A percentile compares a stretch with the other conserved stretches of the same genome.
These are phyloP conservation scores for Nakaseomyces uthaithaninus DNA, from an alignment of 1,139 yeast genomes.

Conservation along the genomic window DNA sequence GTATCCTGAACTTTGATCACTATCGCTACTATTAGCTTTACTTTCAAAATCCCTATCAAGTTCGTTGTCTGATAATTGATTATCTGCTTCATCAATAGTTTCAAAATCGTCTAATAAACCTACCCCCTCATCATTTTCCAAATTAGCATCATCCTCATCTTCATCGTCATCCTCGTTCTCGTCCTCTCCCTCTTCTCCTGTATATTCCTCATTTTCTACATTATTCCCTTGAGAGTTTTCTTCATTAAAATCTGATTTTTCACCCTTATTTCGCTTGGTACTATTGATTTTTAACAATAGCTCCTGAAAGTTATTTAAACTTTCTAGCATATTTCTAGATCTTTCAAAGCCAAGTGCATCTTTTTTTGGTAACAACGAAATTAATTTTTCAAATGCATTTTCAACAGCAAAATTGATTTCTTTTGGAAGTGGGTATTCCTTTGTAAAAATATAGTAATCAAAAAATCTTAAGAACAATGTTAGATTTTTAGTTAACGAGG, in stretches of 20 bases:
- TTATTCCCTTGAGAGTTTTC: constrained; percentile 7
- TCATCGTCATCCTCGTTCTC: constrained; percentile 16
- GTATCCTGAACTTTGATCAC: constrained; percentile 17
- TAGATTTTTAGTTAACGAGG: constrained; percentile 30
- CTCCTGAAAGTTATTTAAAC: constrained; percentile 36
- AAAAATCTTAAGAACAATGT: constrained; percentile 50
- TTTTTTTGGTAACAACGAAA: constrained; percentile 4
- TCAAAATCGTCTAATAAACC: constrained; percentile 22
- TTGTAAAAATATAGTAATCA: constrained; percentile 67
- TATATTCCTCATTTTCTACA: constrained; percentile 13
- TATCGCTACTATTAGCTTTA: constrained; percentile 7
- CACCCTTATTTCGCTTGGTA: not conserved
- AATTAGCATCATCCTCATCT: constrained; percentile 20
- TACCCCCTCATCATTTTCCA: constrained; percentile 18
- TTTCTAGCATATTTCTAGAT: constrained; percentile 38
- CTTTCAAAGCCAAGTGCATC: constrained; percentile 34
- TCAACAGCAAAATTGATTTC: constrained; percentile 52
- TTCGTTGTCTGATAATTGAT: constrained; percentile 14
- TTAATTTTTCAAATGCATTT: constrained; percentile 36
- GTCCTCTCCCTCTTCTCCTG: constrained; percentile 13
- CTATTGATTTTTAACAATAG: constrained; percentile 19
- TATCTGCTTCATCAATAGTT: constrained; percentile 19
- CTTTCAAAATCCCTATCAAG: constrained; percentile 18
- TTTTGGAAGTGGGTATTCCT: constrained; percentile 55
- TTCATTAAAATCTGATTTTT: constrained; percentile 10